Percentiles rank a stretch among this genome's conserved stretches.
Conservation (phyloP, 179 eudicot genomes). For the Amaranthus tricolor region DNA sequence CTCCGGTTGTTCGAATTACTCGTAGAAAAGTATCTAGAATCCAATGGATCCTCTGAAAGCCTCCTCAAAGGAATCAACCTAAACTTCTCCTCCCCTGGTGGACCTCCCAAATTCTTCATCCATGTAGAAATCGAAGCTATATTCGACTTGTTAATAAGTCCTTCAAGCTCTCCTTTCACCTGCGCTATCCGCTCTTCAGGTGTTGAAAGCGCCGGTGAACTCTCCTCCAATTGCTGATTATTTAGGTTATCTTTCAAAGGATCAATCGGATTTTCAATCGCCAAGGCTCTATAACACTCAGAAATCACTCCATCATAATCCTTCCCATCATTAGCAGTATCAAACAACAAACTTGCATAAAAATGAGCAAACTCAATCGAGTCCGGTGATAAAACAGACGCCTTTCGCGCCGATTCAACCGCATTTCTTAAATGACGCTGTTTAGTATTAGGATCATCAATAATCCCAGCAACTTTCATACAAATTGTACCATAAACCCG, state of each 20-base stretch:
- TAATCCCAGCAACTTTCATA: conserved; percentile 54
- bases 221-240: conserved; percentile 34
- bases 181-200: conserved; percentile 50
- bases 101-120: conserved; percentile 66
- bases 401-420: conserved; percentile 65
- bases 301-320: conserved; percentile 73
- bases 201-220: conserved; percentile 24
- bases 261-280: conserved; percentile 74
- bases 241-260: conserved; percentile 53
- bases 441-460: conserved; percentile 58
- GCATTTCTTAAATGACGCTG: conserved; percentile 60
- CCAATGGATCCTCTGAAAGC: conserved; percentile 83
- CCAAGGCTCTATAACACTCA: conserved; percentile 85
- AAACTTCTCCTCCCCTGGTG: conserved; percentile 66
- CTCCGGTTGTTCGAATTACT: conserved; percentile 26
- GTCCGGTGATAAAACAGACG: conserved; percentile 50
- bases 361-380: conserved; percentile 76
- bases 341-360: conserved; percentile 77
- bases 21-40: conserved; percentile 49
- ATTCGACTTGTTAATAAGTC: conserved; percentile 59
- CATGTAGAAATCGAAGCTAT: conserved; percentile 66
- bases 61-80: conserved; percentile 68
- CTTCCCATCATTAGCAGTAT: conserved; percentile 58
- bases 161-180: conserved; percentile 53
- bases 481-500: conserved; percentile 61